Base-by-base conservation (phyloP, 2,329 filamentous ascomycete genomes). In the Trichoderma aggressivum region DNA sequence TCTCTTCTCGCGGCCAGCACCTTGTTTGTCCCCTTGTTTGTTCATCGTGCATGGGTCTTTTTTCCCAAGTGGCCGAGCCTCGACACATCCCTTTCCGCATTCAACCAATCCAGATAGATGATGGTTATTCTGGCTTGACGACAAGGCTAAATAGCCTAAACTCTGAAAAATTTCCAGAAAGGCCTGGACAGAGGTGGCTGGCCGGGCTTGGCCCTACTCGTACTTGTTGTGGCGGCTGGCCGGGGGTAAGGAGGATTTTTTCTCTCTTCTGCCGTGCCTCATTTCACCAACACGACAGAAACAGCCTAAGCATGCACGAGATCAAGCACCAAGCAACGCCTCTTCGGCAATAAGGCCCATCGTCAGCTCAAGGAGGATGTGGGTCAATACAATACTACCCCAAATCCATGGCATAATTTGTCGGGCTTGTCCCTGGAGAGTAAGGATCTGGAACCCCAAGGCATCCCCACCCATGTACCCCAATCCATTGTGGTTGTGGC, bases 301-400 rank as follows among this genome's bases (percentile, higher is more conserved):
- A 30, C 66, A 47, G 66, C 39, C 56, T 60, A 60, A 36, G 26
- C 56, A 69, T 69, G 66, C 66, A 69, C 36, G 66, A 69, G 66
- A 69, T 69, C 66, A 69, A 69, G 65, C 63, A 24, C 63, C 63
- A 66, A 24, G 53, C 24, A 28, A 39, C 65, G 65, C 65, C 66
- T 69, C 66, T 69, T 69, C 66, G 66, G 66, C 56, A 69, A 69
- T 53, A 69, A 53, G 56, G 56, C 39, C 39, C 56, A 60, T 69
- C 66, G 66, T 69, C 66, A 69, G 66, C 66, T 68, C 65, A 68
- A 30, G 65, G 65, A 68, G 65, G 36, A 53, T 50, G 66, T 69
- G 66, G 66, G 66, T 5, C 21, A 53, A 14, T 53, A 7, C 66
- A 61, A 69, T 53, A 53, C 39, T 61, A 69, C 66, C 66, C 66